Percentiles rank a stretch among this genome's conserved stretches.
phyloP scores from a whole-genome alignment of 2,329 filamentous ascomycete species.

The Ophiocordyceps camponoti-leonardi region DNA sequence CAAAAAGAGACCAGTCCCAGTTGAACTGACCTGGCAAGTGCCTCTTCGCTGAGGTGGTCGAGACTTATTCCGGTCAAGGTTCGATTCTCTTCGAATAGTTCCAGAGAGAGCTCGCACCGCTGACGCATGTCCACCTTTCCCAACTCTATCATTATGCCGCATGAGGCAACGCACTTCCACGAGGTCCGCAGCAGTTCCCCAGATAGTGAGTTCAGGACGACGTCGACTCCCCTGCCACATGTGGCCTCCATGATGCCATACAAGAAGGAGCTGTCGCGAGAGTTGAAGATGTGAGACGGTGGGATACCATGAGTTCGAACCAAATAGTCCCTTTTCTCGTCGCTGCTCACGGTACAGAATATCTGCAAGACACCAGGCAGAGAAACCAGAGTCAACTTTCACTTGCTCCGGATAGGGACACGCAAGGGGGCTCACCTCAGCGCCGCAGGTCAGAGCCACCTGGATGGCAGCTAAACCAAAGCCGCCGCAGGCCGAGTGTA shows the following conservation, averaged over 20 bases:
- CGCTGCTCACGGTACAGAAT: constrained; percentile 10
- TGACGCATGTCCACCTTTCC: constrained; percentile 16
- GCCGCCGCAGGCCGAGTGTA: constrained; percentile 14
- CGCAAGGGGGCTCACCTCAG: constrained; percentile 2
- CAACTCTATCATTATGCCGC: constrained; percentile 16
- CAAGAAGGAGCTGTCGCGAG: constrained; percentile 13
- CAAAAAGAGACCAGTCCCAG: background rate
- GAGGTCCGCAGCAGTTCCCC: constrained; percentile 14
- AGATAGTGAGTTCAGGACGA: constrained; percentile 17
- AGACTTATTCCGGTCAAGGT: constrained; percentile 16
- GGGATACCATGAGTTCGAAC: constrained; percentile 7
- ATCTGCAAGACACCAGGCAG: background rate
- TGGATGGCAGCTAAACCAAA: constrained; percentile 14
- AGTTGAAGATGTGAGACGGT: constrained; percentile 14
- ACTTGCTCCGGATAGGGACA: too few relatives aligned
- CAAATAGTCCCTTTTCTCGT: constrained; percentile 12
- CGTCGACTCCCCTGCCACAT: constrained; percentile 15
- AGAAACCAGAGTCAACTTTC: too few relatives aligned
- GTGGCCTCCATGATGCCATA: constrained; percentile 11
- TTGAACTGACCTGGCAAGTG: background rate
- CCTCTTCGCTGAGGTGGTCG: background rate
- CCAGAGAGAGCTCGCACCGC: constrained; percentile 23
- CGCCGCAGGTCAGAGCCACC: constrained; percentile 8
- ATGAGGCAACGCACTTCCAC: constrained; percentile 16
- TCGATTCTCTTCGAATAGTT: constrained; percentile 17